Evolutionary conservation across 2,329 filamentous ascomycete genomes (phyloP).

Genomic region (Coniosporium tulheliwenetii): DNA sequence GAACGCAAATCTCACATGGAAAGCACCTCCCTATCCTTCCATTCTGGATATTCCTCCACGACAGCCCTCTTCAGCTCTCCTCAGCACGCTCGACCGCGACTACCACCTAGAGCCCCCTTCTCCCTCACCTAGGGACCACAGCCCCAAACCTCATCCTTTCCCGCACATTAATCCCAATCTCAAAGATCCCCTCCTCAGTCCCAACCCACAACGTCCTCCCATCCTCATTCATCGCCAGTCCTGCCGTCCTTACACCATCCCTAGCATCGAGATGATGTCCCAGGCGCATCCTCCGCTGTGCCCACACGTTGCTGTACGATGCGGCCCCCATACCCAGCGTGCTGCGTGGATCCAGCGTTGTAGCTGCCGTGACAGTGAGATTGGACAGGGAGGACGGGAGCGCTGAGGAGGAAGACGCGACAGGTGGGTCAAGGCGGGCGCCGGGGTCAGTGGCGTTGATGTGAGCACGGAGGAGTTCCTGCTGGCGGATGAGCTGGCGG

Average conservation of each 20-base stretch:
- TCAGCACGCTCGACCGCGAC: too few relatives aligned
- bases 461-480: not conserved
- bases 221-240: constrained; percentile 32
- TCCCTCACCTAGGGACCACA: constrained; percentile 17
- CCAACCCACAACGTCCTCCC: constrained; percentile 30
- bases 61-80: too few relatives aligned
- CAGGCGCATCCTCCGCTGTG: constrained; percentile 4
- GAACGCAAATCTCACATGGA: too few relatives aligned
- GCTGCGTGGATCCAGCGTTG: not conserved
- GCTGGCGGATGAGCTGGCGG: not conserved
- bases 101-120: not conserved
- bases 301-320: not conserved
- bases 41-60: too few relatives aligned
- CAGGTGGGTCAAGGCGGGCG: not conserved
- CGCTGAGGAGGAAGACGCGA: not conserved
- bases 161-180: constrained; percentile 51
- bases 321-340: not conserved
- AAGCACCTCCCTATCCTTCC: too few relatives aligned
- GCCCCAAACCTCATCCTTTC: constrained; percentile 37
- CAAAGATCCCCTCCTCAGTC: constrained; percentile 57
- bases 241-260: constrained; percentile 28
- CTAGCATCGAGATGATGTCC: constrained; percentile 6
- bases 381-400: not conserved
- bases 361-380: not conserved
- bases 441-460: too few relatives aligned